A percentile compares a stretch with the other conserved stretches of the same genome.
These are phyloP conservation scores for Cyberlindnera lachancei DNA, from an alignment of 805 yeast species.

Conservation along the genomic window DNA sequence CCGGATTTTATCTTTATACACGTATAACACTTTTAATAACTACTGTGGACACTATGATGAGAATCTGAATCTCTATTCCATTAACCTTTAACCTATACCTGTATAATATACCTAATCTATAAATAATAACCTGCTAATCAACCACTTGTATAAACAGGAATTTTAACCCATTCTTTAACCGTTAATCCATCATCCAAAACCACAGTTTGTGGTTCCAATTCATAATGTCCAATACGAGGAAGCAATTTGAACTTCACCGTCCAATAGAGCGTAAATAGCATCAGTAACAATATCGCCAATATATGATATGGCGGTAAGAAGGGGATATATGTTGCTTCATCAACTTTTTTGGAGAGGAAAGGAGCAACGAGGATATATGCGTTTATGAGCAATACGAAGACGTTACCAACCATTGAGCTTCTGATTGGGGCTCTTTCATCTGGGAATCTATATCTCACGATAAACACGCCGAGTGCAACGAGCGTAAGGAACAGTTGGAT, in stretches of 20 bases:
- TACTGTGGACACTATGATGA: no score
- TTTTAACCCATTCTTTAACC: slow-evolving; percentile 48
- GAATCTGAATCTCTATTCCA: no score
- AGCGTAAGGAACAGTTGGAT: slow-evolving; percentile 41
- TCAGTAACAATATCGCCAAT: slow-evolving; percentile 35
- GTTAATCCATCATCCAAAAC: slow-evolving; percentile 50
- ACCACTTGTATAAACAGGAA: no score
- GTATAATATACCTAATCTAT: no score
- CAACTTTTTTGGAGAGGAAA: slow-evolving; percentile 21
- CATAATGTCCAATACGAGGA: slow-evolving; percentile 41
- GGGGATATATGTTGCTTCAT: slow-evolving; percentile 14
- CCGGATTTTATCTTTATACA: no score
- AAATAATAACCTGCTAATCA: no score
- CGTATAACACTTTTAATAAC: no score
- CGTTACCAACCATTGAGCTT: slow-evolving; percentile 42
- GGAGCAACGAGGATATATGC: slow-evolving; percentile 44
- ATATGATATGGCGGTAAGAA: slow-evolving; percentile 30
- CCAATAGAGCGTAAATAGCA: slow-evolving; percentile 49
- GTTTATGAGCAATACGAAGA: slow-evolving; percentile 38
- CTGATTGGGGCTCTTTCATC: slow-evolving; percentile 42
- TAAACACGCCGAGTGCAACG: slow-evolving; percentile 49
- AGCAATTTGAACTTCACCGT: slow-evolving; percentile 37
- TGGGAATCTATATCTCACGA: slow-evolving; percentile 43
- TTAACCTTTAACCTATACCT: no score
- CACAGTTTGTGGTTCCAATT: slow-evolving; percentile 32